Percentiles rank a stretch among this genome's conserved stretches.
These are phyloP conservation scores for Lentinula edodes DNA, from an alignment of 768 basidiomycete species.

Conservation along the genomic window DNA sequence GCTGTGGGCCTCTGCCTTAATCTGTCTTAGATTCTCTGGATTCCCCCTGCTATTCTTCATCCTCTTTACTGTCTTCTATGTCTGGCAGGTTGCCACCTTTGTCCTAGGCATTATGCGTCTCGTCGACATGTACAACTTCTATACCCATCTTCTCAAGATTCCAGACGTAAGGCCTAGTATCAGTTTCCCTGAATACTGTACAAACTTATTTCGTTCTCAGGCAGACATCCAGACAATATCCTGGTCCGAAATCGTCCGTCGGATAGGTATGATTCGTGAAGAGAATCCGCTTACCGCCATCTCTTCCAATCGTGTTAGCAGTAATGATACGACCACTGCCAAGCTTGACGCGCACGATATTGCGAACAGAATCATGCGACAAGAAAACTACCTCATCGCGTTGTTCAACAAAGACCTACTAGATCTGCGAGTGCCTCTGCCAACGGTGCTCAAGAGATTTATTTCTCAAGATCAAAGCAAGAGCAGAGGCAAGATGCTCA, in stretches of 20 bases:
- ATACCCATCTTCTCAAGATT: constrained; percentile 87
- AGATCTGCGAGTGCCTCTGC: constrained; percentile 81
- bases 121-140: constrained; percentile 93
- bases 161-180: constrained; percentile 68
- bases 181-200: constrained; percentile 6
- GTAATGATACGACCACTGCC: constrained; percentile 63
- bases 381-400: constrained; percentile 98
- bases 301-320: constrained; percentile 51
- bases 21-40: constrained; percentile 64
- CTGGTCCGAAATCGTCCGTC: constrained; percentile 91
- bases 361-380: constrained; percentile 95
- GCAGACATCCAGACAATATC: constrained; percentile 96
- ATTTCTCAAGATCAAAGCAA: constrained; percentile 43
- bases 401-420: constrained; percentile 96
- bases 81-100: constrained; percentile 84
- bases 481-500: constrained; percentile 69
- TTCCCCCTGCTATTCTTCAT: constrained; percentile 80
- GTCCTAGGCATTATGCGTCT: constrained; percentile 70
- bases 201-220: constrained; percentile 32
- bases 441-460: constrained; percentile 47
- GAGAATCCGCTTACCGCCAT: constrained; percentile 90
- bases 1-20: constrained; percentile 2
- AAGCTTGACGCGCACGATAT: constrained; percentile 97
- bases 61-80: constrained; percentile 81
- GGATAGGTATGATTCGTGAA: constrained; percentile 85